Evolutionary conservation across 176 grass and related monocot genomes (phyloP).

Genomic region (Rhynchospora pubera): DNA sequence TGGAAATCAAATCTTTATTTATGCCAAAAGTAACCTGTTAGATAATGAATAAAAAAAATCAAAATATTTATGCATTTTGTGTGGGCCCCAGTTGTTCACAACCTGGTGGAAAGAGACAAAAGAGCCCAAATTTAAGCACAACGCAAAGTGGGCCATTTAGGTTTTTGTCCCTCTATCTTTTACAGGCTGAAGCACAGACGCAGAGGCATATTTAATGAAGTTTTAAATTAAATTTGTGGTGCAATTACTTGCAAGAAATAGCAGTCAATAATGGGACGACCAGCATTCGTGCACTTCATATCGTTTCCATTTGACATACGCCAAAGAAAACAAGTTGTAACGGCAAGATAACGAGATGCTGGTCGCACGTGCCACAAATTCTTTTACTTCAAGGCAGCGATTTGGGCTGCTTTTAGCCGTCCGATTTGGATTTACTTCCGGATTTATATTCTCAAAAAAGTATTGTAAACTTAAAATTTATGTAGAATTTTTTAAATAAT

Average conservation of each 20-base stretch:
- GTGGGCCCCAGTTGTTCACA: background rate
- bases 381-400: background rate
- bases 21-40: background rate
- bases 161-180: background rate
- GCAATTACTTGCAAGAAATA: slow-evolving; percentile 1
- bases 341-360: background rate
- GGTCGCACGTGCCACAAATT: background rate
- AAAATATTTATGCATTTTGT: background rate
- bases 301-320: background rate
- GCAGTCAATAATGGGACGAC: background rate
- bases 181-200: background rate
- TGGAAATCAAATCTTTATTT: background rate
- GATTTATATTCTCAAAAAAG: too few species aligned
- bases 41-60: background rate
- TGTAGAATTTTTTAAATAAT: too few species aligned
- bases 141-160: background rate
- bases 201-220: background rate
- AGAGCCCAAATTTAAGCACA: background rate
- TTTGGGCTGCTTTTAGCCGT: background rate
- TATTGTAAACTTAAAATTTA: too few species aligned
- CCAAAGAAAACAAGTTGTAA: slow-evolving; percentile 7
- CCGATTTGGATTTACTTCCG: background rate
- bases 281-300: slow-evolving; percentile 7
- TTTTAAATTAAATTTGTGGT: background rate
- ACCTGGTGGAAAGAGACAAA: background rate